Conservation (phyloP, 768 basidiomycete genomes). For the Hemileccinum rubropunctum region DNA sequence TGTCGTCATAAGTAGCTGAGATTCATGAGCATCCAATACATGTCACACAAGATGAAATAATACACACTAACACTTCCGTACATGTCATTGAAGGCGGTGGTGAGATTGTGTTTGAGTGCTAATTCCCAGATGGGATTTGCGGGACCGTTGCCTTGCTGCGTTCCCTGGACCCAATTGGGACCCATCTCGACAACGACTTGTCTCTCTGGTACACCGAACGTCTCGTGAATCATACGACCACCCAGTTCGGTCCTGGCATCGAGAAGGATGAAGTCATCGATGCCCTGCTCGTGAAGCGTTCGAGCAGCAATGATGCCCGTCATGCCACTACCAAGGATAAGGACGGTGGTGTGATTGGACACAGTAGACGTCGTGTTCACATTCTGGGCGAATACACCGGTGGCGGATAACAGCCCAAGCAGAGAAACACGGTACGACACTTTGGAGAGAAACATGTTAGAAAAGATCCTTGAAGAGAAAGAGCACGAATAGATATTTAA, state of each 20-base stretch:
- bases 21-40: neutral
- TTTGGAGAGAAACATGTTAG: slow-evolving; percentile 13
- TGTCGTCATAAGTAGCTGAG: slow-evolving; percentile 51
- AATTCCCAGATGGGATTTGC: slow-evolving; percentile 58
- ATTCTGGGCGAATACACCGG: slow-evolving; percentile 10
- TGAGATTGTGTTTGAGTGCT: slow-evolving; percentile 50
- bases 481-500: no score
- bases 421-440: neutral
- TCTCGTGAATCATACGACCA: slow-evolving; percentile 52
- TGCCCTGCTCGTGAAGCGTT: slow-evolving; percentile 50
- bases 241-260: slow-evolving; percentile 59
- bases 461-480: neutral
- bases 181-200: slow-evolving; percentile 52
- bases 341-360: slow-evolving; percentile 35
- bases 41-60: neutral
- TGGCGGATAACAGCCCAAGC: slow-evolving; percentile 3
- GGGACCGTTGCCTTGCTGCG: slow-evolving; percentile 45
- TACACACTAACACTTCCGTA: slow-evolving; percentile 43
- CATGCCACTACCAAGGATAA: slow-evolving; percentile 67
- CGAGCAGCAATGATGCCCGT: slow-evolving; percentile 65
- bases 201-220: slow-evolving; percentile 40
- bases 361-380: slow-evolving; percentile 2
- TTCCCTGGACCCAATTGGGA: slow-evolving; percentile 60
- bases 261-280: slow-evolving; percentile 56
- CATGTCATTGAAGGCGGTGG: slow-evolving; percentile 43